Base-by-base conservation (phyloP, 148 eudicot genomes). In the Amaranthus cruentus region DNA sequence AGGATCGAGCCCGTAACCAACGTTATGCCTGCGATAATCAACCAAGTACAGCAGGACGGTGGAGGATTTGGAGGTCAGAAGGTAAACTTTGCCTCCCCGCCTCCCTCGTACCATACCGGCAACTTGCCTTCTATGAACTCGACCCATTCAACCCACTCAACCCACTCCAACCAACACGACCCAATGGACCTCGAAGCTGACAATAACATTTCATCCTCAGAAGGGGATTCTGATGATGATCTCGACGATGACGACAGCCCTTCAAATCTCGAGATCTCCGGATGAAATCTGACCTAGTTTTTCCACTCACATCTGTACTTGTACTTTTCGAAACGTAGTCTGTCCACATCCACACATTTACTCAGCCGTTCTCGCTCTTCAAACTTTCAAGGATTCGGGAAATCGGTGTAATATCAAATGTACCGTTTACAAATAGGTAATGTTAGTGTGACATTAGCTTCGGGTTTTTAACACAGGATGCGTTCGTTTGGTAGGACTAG, bases 171-270 rank as follows among this genome's bases (percentile, higher is more conserved):
- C 75, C 88, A 84, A 66, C 42, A n/a, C 9, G 76, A 74, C 72
- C 63, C 84, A 42, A 83, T 78, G 72, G 79, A 79, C 61, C 64
- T 80, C 0, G 76, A 80, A 47, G 42, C 74, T 50, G 89, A 85
- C 81, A 77, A 70, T 46, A 82, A 79, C 54, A 50, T 74, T 50
- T 71, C 85, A 62, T 50, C 86, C 62, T 73, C 81, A 43, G 88
- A 85, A 44, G 85, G 77, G 44, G 94, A 83, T 59, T 78, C 84
- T 75, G 84, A 81, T 54, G 88, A 72, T 11, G 84, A 80, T 43
- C 18, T 48, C 15, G 82, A 70, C 9, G 78, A 82, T 46, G 87
- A 73, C 18, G 83, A 73, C 66, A 80, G 77, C 81, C 85, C 79
- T 15, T 77, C 75, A 28, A 80, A 81, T 21, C 77, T 76, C 43